Percentiles rank a stretch among this genome's conserved stretches.
phyloP scores from a whole-genome alignment of 2,329 filamentous ascomycete species.

The Pseudophaeomoniella oleicola region DNA sequence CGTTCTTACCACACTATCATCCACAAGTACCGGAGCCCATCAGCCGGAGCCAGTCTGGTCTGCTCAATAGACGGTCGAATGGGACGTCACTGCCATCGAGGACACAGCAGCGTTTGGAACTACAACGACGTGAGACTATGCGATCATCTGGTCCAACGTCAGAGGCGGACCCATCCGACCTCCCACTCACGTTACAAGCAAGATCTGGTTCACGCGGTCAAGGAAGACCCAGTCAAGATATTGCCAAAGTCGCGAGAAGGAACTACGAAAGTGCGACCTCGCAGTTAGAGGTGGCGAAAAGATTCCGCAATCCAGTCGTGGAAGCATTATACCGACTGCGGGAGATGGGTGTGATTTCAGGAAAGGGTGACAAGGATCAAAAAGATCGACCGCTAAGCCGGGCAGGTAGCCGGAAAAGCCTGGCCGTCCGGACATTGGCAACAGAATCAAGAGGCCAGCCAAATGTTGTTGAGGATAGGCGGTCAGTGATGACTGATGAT shows the following conservation, averaged over 20 bases:
- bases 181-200: conserved; percentile 9
- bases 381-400: not conserved
- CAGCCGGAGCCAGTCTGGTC: conserved; percentile 12
- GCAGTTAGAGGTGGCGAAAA: conserved; percentile 28
- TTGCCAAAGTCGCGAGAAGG: conserved; percentile 20
- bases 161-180: conserved; percentile 19
- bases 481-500: not conserved
- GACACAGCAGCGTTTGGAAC: conserved; percentile 33
- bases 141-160: conserved; percentile 27
- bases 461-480: conserved; percentile 7
- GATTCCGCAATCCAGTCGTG: conserved; percentile 28
- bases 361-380: not conserved
- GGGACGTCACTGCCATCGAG: conserved; percentile 22
- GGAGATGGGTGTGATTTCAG: not conserved
- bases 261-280: conserved; percentile 28
- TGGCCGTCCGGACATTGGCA: not conserved
- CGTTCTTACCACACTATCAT: conserved; percentile 32
- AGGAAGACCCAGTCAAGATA: conserved; percentile 6
- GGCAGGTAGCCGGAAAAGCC: not conserved
- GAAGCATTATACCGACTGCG: conserved; percentile 26
- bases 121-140: conserved; percentile 21
- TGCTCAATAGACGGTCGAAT: conserved; percentile 16
- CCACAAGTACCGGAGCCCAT: conserved; percentile 30
- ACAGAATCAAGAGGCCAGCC: conserved; percentile 4
- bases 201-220: conserved; percentile 9